Base-by-base conservation (phyloP, 176 grass and related monocot genomes). In the Hsuehochloa calcarea region DNA sequence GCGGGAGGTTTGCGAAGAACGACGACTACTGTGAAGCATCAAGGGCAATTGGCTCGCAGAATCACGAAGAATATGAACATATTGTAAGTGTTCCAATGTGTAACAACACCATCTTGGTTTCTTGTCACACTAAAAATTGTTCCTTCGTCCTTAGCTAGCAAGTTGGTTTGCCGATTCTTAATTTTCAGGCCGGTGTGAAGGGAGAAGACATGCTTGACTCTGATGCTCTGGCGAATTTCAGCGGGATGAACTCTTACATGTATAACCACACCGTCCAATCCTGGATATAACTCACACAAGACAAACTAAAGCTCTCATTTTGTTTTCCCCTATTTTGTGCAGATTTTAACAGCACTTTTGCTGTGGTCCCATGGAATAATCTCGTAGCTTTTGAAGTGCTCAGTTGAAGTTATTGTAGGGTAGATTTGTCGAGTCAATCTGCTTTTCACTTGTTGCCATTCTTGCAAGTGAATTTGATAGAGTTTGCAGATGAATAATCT, bases 1-100 rank as follows among this genome's bases (percentile, higher is more conserved):
- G 93, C 17, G 97, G 97, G 45, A 90, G 97, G 56, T 99, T 99
- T 34, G 97, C 97, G 5, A 99, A 94, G 92, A 95, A 96, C 31
- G 97, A 99, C 45, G 93, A 99, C 15, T 90, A 62, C 84, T 87
- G 90, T 43, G 97, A 99, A 54, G 54, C 90, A 41, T 84, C 88
- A 0, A 88, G 80, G 43, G 63, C 13, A 49, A 83, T 80, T 22
- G 82, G 51, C 52, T 55, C 88, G 12, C 86, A 88, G 70, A 91
- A 35, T 58, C 85, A 92, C 59, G 90, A 92, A 19, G 84, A 91
- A 14, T 93, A 91, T 54, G 90, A 94, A 0, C 91, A 90, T n/a
- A 89, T 91, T 6, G 93, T 90, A 77, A 94, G 86, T 75, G 63
- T 22, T 72, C 47, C 61, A 59, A 77, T 74, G 6, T 22, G 40